Evolutionary conservation across 2,329 filamentous ascomycete species (phyloP), one percentile per base, ranked within the genome.

Genomic region (Kalmusia sp.): DNA sequence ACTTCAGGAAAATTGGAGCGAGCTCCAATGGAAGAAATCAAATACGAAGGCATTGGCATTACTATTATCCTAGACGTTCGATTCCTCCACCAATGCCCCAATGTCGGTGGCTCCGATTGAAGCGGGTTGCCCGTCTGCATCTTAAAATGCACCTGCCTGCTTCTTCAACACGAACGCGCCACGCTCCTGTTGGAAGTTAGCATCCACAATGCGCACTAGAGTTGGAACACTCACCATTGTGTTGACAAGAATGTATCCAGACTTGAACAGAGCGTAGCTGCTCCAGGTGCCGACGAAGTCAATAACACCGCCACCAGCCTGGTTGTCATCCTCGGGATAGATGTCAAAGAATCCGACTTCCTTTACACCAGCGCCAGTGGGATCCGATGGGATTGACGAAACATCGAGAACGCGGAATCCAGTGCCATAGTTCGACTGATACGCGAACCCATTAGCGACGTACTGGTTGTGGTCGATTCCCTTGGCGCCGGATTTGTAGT

Each of bases 391-490:
- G 34, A 80, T 77, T 8, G 72, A 75, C 24, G 70, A 69, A 27
- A 80, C 70, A 53, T 78, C 76, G 7, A 77, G 54, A 25, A 78
- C 68, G 28, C 75, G 73, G 60, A 78, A 71, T 14, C 76, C 76
- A 15, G 70, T 71, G 37, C 75, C 75, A 54, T 78, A 78, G 67
- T 78, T 77, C 12, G 70, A 74, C 55, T 78, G 76, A 65, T 78
- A 80, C 3, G 72, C 69, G 17, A 73, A 69, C 1, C 75, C 76
- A 39, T 77, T 65, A 12, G 71, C 65, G n/a, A 79, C 69, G 38
- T 80, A 80, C 57, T 80, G 77, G 63, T 80, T 80, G 69, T 80
- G 77, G 57, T 80, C 78, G 34, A 80, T 72, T n/a, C 70, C 69
- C 34, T 69, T 68, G 39, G 71, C 72, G 1, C 62, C 63, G 24